Evolutionary conservation across 176 grass and related monocot species (phyloP).

Genomic region (Chloris gayana): DNA sequence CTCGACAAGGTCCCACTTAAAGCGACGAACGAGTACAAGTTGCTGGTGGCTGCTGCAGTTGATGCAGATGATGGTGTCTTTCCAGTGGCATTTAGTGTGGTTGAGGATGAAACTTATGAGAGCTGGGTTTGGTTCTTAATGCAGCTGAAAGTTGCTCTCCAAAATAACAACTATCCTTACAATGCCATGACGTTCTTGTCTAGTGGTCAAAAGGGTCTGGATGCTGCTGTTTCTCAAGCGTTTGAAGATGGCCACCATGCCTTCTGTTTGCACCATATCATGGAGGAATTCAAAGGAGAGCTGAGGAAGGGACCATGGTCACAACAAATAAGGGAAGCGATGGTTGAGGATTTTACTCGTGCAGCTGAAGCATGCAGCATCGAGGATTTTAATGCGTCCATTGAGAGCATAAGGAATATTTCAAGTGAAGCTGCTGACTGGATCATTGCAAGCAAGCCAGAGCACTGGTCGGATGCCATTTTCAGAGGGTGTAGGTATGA

Average conservation of each 20-base stretch:
- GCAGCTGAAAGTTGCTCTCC: conserved; percentile 83
- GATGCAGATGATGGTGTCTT: conserved; percentile 85
- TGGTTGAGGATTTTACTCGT: conserved; percentile 88
- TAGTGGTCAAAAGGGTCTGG: conserved; percentile 78
- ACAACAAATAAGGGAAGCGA: conserved; percentile 72
- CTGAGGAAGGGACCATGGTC: conserved; percentile 76
- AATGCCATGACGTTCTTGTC: conserved; percentile 77
- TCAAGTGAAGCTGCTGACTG: conserved; percentile 86
- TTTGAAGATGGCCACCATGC: conserved; percentile 79
- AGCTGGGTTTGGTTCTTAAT: conserved; percentile 90
- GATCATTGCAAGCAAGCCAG: conserved; percentile 84
- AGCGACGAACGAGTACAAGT: conserved; percentile 81
- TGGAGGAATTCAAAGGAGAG: conserved; percentile 88
- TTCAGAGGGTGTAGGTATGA: conserved; percentile 81
- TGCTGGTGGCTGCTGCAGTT: conserved; percentile 78
- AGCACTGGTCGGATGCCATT: conserved; percentile 92
- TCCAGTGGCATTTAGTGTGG: conserved; percentile 90
- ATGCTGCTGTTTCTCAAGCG: conserved; percentile 72
- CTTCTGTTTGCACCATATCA: conserved; percentile 80
- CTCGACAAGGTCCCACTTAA: conserved; percentile 94
- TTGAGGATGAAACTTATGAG: conserved; percentile 89
- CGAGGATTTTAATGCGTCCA: conserved; percentile 83
- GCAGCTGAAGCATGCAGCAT: conserved; percentile 77
- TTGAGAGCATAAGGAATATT: conserved; percentile 83
- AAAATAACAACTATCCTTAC: conserved; percentile 50